These are phyloP conservation scores for Wickerhamiella galacta DNA, from an alignment of 805 yeast genomes.

Conservation along the genomic window DNA sequence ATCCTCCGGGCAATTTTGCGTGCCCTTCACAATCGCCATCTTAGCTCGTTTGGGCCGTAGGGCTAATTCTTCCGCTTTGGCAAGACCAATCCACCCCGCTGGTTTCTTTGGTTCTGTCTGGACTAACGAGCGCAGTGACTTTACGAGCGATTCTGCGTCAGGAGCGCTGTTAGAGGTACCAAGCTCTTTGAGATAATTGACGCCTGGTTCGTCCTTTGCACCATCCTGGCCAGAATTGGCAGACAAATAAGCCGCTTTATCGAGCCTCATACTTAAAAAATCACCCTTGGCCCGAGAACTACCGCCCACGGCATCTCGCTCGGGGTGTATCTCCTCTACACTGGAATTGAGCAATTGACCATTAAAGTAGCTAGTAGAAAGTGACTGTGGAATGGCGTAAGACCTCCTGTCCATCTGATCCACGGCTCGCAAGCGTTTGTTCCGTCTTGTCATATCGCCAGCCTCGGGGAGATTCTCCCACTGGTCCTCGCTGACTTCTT, in stretches of 20 bases:
- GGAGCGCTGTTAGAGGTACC: slow-evolving; percentile 27
- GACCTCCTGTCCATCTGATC: slow-evolving; percentile 47
- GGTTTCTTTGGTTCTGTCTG: slow-evolving; percentile 58
- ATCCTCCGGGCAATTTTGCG: slow-evolving; percentile 43
- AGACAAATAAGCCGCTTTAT: no score
- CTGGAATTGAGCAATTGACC: no score
- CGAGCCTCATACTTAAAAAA: no score
- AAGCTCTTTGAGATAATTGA: no score
- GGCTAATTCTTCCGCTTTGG: slow-evolving; percentile 56
- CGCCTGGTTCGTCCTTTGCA: no score
- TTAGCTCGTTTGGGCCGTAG: slow-evolving; percentile 41
- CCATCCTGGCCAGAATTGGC: no score
- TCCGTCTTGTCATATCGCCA: slow-evolving; percentile 66
- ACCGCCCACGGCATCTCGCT: no score
- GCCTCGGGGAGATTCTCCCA: slow-evolving; percentile 82
- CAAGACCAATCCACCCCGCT: slow-evolving; percentile 74
- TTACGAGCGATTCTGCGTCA: slow-evolving; percentile 22
- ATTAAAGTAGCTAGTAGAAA: no score
- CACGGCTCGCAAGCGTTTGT: slow-evolving; percentile 51
- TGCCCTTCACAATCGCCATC: slow-evolving; percentile 53
- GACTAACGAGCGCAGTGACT: slow-evolving; percentile 41
- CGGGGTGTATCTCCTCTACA: no score
- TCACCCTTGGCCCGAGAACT: no score
- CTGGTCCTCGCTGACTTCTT: slow-evolving; percentile 43
- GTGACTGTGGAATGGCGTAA: slow-evolving; percentile 70